Percentiles rank a stretch among this genome's conserved stretches.
phyloP scores from a whole-genome alignment of 495 filamentous ascomycete genomes.

The Usnea hakonensis region DNA sequence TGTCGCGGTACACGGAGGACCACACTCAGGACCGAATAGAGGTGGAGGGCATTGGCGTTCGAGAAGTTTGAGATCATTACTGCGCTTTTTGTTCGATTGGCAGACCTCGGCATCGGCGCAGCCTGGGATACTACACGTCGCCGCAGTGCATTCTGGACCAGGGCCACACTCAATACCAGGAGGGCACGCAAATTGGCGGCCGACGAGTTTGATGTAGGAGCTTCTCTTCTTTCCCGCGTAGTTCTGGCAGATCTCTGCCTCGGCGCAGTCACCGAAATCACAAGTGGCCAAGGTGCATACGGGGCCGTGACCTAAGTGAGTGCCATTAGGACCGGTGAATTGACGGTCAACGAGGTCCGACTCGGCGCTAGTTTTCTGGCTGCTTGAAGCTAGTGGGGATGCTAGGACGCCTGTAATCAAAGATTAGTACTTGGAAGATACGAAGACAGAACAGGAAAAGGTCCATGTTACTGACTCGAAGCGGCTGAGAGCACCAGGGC shows the following conservation, averaged over 20 bases:
- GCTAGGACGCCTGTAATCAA: background rate
- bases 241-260: background rate
- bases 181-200: background rate
- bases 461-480: background rate
- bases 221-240: background rate
- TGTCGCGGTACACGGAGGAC: background rate
- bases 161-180: conserved; percentile 1
- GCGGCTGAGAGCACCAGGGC: background rate
- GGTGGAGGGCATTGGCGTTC: too few relatives aligned
- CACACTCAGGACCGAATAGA: background rate
- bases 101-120: conserved; percentile 6
- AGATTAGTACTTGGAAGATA: background rate
- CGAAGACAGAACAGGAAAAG: background rate
- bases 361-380: background rate
- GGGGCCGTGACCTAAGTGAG: background rate
- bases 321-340: background rate
- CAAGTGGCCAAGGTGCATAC: background rate
- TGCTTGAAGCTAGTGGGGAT: background rate
- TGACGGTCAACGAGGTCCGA: background rate
- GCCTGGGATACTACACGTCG: background rate
- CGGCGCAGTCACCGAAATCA: background rate
- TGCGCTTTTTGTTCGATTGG: background rate
- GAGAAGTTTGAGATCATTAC: background rate
- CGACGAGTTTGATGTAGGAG: background rate
- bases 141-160: conserved; percentile 2